phyloP scores from a whole-genome alignment of 2,329 filamentous ascomycete species.

The Claviceps fusiformis region DNA sequence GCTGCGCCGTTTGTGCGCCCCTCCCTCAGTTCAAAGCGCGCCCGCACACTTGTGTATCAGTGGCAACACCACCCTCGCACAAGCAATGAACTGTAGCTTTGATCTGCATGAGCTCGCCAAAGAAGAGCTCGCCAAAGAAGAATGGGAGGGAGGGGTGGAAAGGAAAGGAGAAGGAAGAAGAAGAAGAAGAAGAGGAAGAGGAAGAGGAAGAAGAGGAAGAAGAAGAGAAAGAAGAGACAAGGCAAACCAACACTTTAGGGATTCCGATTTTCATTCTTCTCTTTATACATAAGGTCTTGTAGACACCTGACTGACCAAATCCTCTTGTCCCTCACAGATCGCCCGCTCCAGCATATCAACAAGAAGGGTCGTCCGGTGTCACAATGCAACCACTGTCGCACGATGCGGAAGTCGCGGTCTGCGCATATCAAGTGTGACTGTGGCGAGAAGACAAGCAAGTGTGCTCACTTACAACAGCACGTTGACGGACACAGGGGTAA shows the following conservation, averaged over 20 bases:
- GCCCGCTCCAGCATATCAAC: conserved; percentile 85
- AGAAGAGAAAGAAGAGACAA: too few species aligned
- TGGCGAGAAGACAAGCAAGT: conserved; percentile 75
- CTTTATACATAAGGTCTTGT: background rate
- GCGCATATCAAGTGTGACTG: conserved; percentile 96
- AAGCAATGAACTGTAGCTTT: background rate
- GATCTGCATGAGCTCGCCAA: background rate
- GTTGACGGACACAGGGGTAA: conserved; percentile 47
- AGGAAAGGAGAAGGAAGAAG: background rate
- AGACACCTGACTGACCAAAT: background rate
- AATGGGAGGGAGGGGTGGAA: too few species aligned
- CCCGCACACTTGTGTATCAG: background rate
- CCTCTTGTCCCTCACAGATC: conserved; percentile 42
- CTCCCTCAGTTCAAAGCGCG: background rate
- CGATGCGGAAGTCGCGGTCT: conserved; percentile 88
- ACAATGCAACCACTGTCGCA: conserved; percentile 93
- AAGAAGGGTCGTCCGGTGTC: conserved; percentile 96
- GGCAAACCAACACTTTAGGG: background rate
- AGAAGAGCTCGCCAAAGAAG: too few species aligned
- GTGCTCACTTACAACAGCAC: conserved; percentile 43
- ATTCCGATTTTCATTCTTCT: background rate
- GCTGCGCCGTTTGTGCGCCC: background rate
- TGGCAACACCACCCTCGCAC: background rate
- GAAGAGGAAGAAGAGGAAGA: background rate
- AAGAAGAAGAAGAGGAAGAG: background rate